A percentile compares a stretch with the other conserved stretches of the same genome.
Conservation (phyloP, 2,329 filamentous ascomycete species). For the Venturia effusa region DNA sequence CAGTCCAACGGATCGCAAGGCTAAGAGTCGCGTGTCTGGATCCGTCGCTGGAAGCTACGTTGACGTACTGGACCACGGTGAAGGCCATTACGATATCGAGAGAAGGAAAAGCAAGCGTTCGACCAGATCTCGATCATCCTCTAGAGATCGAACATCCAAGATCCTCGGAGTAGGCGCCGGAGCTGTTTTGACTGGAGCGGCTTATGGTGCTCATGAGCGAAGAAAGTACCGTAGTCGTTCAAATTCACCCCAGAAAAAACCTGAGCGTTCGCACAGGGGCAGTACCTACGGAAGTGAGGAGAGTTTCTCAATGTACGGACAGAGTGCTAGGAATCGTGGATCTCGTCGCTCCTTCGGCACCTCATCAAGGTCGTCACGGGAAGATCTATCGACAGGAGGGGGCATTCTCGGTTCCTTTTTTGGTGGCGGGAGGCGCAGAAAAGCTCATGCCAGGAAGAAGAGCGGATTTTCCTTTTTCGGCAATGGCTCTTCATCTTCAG, state of each 20-base stretch:
- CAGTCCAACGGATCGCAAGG: neutral
- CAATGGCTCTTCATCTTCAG: conserved; percentile 33
- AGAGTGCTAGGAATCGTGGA: conserved; percentile 1
- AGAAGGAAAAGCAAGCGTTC: conserved; percentile 13
- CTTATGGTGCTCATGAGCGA: conserved; percentile 28
- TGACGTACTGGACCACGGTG: conserved; percentile 2
- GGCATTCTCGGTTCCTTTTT: conserved; percentile 40
- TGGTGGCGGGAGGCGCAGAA: conserved; percentile 21
- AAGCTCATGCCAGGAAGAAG: conserved; percentile 23
- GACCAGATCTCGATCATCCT: conserved; percentile 32
- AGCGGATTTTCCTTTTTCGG: conserved; percentile 39
- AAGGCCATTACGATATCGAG: conserved; percentile 12
- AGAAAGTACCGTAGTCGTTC: conserved; percentile 24
- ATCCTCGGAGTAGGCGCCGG: conserved; percentile 15
- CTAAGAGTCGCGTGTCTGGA: neutral
- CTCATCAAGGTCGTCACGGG: conserved; percentile 7
- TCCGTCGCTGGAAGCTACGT: conserved; percentile 2
- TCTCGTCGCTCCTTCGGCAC: neutral
- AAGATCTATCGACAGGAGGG: conserved; percentile 20
- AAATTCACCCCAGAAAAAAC: conserved; percentile 23
- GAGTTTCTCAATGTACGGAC: conserved; percentile 6
- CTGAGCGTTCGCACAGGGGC: conserved; percentile 21
- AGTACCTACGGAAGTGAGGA: conserved; percentile 23
- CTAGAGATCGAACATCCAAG: conserved; percentile 22
- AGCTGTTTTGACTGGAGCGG: conserved; percentile 28